Base-by-base conservation (phyloP, 106 monocot genomes). In the Posidonia australis region DNA sequence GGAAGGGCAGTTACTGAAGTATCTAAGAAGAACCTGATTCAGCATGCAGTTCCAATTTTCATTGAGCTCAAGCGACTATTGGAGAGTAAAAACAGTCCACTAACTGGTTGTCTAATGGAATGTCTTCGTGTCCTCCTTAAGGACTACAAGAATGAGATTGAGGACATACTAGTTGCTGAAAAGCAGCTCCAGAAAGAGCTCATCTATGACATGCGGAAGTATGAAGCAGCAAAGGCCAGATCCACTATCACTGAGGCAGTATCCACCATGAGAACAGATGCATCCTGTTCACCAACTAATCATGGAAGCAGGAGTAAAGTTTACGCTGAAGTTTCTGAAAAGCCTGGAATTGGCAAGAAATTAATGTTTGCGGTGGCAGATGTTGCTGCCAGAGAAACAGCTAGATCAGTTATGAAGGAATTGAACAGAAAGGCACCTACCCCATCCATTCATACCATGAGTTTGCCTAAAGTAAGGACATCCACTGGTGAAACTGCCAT, bases 121-220 rank as follows among this genome's bases (percentile, higher is more conserved):
- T 98, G 96, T 51, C 82, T 98, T 22, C 68, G 80, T 5, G 57
- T 70, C 23, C 82, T 98, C 12, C 84, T 98, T 22, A 90, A 90
- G 74, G 96, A 90, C 71, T 87, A 87, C 77, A 90, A 83, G 80
- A 85, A 75, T 16, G 96, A 98, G 74, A 79, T 98, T 11, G 96
- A 98, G 19, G 96, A 98, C 46, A 98, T 98, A 32, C 60, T 90
- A 5, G 87, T 98, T 16, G 84, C 87, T 14, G 96, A 98, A 69
- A 87, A 83, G 70, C 96, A 98, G 69, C 87, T 98, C 21, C 96
- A 87, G 67, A 87, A 84, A 52, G 96, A 98, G 72, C 84, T 98
- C 23, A 76, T 84, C 41, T 98, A 98, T 58, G 96, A 98, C 67
- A 90, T 98, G 72, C 75, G 87, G 52, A 90, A 86, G 71, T 72